These are phyloP conservation scores for Verbascum thapsus DNA, from an alignment of 257 asterid species.

Conservation along the genomic window DNA sequence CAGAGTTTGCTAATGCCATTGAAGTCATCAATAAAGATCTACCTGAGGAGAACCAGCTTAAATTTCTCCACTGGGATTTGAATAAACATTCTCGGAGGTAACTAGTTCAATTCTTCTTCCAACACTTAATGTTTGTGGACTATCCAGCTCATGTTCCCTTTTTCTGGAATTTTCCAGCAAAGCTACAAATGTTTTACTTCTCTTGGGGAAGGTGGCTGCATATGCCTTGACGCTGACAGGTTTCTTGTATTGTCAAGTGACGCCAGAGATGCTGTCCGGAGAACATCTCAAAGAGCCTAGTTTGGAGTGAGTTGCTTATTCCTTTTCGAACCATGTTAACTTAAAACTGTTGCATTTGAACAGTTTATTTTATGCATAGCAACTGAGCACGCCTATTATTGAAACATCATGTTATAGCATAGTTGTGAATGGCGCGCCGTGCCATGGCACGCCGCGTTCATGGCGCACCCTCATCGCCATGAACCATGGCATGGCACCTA, in stretches of 20 bases:
- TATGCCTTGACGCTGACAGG: conserved; percentile 91
- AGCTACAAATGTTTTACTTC: conserved; percentile 76
- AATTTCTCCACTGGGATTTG: conserved; percentile 96
- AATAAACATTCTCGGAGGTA: conserved; percentile 95
- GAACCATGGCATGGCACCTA: too few species aligned
- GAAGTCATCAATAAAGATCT: conserved; percentile 79
- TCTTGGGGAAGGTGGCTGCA: conserved; percentile 88
- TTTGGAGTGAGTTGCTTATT: conserved; percentile 60
- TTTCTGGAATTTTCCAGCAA: conserved; percentile 57
- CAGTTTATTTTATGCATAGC: conserved; percentile 26
- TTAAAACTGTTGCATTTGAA: conserved; percentile 14
- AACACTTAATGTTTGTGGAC: conserved; percentile 22
- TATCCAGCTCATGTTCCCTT: conserved; percentile 33
- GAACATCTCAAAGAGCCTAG: conserved; percentile 55
- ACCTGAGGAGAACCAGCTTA: conserved; percentile 80
- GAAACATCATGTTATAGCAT: conserved; percentile 5
- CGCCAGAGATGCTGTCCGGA: conserved; percentile 51
- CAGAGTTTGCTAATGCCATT: conserved; percentile 89
- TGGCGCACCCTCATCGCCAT: too few species aligned
- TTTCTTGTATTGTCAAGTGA: conserved; percentile 77
- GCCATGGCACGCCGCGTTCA: too few species aligned
- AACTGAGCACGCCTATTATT: not conserved
- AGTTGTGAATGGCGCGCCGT: too few species aligned
- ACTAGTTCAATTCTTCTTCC: conserved; percentile 23
- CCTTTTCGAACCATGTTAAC: conserved; percentile 15